These are phyloP conservation scores for Lichtheimia ornata DNA, from an alignment of 371 early-diverging fungal genomes.

Conservation along the genomic window DNA sequence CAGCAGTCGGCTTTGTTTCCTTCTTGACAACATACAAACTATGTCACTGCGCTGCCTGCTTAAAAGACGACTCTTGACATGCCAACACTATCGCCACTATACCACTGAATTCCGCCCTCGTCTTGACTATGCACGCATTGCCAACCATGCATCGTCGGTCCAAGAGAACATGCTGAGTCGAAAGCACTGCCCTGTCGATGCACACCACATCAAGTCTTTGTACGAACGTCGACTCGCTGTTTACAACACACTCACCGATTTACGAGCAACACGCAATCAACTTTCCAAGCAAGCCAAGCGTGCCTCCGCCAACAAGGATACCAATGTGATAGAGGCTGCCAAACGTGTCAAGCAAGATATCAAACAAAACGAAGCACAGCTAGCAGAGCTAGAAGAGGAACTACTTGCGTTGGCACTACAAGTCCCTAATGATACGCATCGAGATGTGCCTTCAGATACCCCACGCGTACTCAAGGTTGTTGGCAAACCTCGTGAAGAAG, in stretches of 20 bases:
- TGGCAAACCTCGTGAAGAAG: slow-evolving; percentile 34
- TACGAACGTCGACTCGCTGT: slow-evolving; percentile 45
- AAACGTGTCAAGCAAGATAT: slow-evolving; percentile 25
- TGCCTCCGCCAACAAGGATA: background rate
- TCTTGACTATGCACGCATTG: slow-evolving; percentile 62
- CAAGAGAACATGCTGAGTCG: slow-evolving; percentile 58
- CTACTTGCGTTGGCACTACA: slow-evolving; percentile 58
- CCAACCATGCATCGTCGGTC: slow-evolving; percentile 50
- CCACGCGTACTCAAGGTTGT: slow-evolving; percentile 43
- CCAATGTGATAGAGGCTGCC: slow-evolving; percentile 13
- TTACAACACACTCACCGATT: slow-evolving; percentile 33
- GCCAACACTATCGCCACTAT: background rate
- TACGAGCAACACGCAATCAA: slow-evolving; percentile 54
- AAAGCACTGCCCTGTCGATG: slow-evolving; percentile 48
- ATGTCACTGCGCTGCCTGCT: too few species aligned
- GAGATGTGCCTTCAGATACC: slow-evolving; percentile 59
- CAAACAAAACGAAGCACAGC: slow-evolving; percentile 36
- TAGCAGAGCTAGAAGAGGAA: slow-evolving; percentile 35
- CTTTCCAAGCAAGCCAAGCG: slow-evolving; percentile 31
- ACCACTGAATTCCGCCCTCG: slow-evolving; percentile 33
- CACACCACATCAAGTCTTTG: slow-evolving; percentile 46
- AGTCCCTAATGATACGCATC: slow-evolving; percentile 77
- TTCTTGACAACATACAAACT: too few species aligned
- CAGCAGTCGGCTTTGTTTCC: too few species aligned
- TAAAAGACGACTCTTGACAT: background rate